Evolutionary conservation across 2,329 filamentous ascomycete species (phyloP).

Genomic region (Cryphonectria nitschkei): DNA sequence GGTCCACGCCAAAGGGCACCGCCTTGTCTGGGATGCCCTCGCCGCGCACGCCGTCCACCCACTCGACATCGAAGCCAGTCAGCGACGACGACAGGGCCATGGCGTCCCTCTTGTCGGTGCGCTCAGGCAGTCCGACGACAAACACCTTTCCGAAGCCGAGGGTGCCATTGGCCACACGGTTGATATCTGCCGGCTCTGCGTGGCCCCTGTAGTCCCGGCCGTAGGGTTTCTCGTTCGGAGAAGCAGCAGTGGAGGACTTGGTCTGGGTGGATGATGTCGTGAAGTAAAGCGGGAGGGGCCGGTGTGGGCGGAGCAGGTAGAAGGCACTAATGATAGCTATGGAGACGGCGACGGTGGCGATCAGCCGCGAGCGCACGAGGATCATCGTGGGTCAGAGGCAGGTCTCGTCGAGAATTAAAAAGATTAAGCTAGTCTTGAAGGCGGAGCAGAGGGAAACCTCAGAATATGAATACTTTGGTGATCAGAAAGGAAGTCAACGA

Average conservation of each 20-base stretch:
- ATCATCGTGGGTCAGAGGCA: constrained; percentile 21
- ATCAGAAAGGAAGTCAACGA: neutral
- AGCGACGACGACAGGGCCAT: constrained; percentile 52
- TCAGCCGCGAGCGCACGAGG: constrained; percentile 22
- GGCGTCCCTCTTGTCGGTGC: constrained; percentile 55
- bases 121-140: constrained; percentile 53
- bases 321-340: constrained; percentile 13
- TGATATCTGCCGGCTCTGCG: constrained; percentile 30
- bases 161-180: constrained; percentile 34
- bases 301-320: constrained; percentile 24
- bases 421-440: neutral
- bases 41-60: constrained; percentile 49
- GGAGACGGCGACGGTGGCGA: constrained; percentile 11
- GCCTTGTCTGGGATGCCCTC: constrained; percentile 43
- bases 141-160: constrained; percentile 42
- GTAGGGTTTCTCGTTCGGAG: constrained; percentile 18
- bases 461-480: neutral
- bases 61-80: constrained; percentile 49
- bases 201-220: constrained; percentile 30
- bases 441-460: neutral
- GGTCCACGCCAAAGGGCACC: constrained; percentile 39
- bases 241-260: neutral
- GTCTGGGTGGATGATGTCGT: neutral
- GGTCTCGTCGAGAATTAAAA: neutral
- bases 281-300: constrained; percentile 14